These are phyloP conservation scores for Leishmania guyanensis DNA, from an alignment of 208 protist genomes.

Conservation along the genomic window DNA sequence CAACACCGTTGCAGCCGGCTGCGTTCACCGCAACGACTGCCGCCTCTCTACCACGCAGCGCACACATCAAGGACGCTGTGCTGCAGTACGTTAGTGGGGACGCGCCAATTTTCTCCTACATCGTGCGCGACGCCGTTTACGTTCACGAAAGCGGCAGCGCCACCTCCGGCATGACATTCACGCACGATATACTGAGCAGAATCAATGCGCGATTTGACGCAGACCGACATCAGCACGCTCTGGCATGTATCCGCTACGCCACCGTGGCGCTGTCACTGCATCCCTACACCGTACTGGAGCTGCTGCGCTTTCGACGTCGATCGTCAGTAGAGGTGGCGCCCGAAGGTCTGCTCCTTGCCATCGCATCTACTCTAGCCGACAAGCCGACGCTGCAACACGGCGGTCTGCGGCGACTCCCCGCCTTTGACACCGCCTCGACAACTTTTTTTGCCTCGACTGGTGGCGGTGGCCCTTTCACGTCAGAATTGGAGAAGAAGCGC, in stretches of 20 bases:
- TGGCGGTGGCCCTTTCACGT: not conserved
- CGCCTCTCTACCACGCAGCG: not conserved
- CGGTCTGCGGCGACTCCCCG: conserved; percentile 42
- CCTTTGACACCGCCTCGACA: conserved; percentile 19
- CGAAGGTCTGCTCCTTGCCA: conserved; percentile 30
- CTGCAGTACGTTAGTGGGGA: conserved; percentile 16
- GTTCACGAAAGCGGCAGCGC: conserved; percentile 12
- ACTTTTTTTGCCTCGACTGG: conserved; percentile 24
- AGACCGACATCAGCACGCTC: conserved; percentile 13
- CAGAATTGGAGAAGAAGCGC: conserved; percentile 34
- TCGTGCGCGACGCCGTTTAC: conserved; percentile 35
- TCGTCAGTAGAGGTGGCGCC: not conserved
- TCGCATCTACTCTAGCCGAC: conserved; percentile 43
- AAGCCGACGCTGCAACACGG: conserved; percentile 48
- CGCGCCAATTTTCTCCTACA: not conserved
- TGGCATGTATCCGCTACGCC: conserved; percentile 55
- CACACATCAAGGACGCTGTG: conserved; percentile 14
- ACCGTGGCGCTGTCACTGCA: conserved; percentile 67
- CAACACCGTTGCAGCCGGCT: not conserved
- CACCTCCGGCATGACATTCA: not conserved
- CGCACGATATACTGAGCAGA: conserved; percentile 17
- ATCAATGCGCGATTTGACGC: conserved; percentile 15
- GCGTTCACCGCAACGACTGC: not conserved
- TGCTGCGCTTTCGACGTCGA: conserved; percentile 21
- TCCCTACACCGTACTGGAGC: conserved; percentile 55